These are phyloP conservation scores for Globisporangium spinosum DNA, from an alignment of 352 stramenopile species.

Conservation along the genomic window DNA sequence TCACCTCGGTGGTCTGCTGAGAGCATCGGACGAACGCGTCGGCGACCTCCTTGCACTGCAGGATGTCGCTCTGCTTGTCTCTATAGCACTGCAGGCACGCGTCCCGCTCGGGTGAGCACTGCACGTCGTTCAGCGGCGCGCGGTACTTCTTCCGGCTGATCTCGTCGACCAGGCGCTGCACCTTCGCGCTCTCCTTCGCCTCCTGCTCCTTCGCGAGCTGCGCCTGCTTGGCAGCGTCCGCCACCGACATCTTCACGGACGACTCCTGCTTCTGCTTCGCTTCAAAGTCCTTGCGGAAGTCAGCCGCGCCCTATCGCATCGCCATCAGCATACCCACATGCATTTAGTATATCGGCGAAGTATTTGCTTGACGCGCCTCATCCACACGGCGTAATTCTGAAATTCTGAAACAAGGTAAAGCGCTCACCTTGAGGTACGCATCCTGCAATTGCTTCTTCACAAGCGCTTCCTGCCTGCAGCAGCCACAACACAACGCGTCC, in stretches of 20 bases:
- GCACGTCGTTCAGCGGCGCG: slow-evolving; percentile 73
- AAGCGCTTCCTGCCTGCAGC: slow-evolving; percentile 42
- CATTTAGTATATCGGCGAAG: not conserved
- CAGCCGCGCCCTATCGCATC: slow-evolving; percentile 49
- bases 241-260: slow-evolving; percentile 2
- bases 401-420: not conserved
- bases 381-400: not conserved
- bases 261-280: slow-evolving; percentile 25
- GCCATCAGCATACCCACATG: not conserved
- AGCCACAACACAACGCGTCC: not conserved
- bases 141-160: slow-evolving; percentile 85
- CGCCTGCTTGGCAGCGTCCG: slow-evolving; percentile 41
- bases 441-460: slow-evolving; percentile 77
- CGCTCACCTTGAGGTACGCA: slow-evolving; percentile 64
- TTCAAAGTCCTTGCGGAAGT: slow-evolving; percentile 64
- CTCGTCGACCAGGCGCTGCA: slow-evolving; percentile 72
- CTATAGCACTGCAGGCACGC: slow-evolving; percentile 86
- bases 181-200: slow-evolving; percentile 54
- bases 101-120: slow-evolving; percentile 74
- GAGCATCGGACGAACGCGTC: slow-evolving; percentile 82
- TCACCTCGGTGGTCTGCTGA: slow-evolving; percentile 74
- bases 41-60: slow-evolving; percentile 84
- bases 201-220: slow-evolving; percentile 70
- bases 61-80: slow-evolving; percentile 73
- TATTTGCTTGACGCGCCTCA: not conserved